phyloP scores from a whole-genome alignment of 2,329 filamentous ascomycete species.

The Aspergillus fumigatus region DNA sequence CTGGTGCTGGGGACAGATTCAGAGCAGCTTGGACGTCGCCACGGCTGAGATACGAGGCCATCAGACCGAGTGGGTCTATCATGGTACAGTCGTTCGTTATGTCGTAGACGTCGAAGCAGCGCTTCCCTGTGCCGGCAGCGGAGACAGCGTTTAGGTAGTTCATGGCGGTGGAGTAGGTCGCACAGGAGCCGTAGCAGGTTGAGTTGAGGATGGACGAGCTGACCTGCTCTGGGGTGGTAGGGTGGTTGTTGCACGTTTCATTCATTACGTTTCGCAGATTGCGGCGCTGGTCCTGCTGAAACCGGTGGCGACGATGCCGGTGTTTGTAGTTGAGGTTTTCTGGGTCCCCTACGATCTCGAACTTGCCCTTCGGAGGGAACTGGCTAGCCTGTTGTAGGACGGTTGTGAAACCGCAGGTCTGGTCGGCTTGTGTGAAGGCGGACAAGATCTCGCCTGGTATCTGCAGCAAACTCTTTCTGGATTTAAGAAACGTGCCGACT shows the following conservation, averaged over 20 bases:
- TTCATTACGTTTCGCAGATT: slow-evolving; percentile 11
- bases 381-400: slow-evolving; percentile 22
- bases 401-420: slow-evolving; percentile 28
- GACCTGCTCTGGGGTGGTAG: slow-evolving; percentile 22
- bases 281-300: slow-evolving; percentile 7
- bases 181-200: slow-evolving; percentile 33
- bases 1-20: slow-evolving; percentile 18
- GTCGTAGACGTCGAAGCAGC: slow-evolving; percentile 33
- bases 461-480: slow-evolving; percentile 19
- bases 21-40: slow-evolving; percentile 30
- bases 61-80: slow-evolving; percentile 16
- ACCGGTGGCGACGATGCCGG: not conserved
- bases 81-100: slow-evolving; percentile 29
- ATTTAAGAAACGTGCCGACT: slow-evolving; percentile 25
- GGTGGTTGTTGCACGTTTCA: slow-evolving; percentile 21
- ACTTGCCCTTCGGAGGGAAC: slow-evolving; percentile 28
- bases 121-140: slow-evolving; percentile 6
- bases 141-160: slow-evolving; percentile 24
- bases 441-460: slow-evolving; percentile 25
- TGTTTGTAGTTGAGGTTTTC: slow-evolving; percentile 27
- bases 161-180: slow-evolving; percentile 31
- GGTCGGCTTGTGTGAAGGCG: slow-evolving; percentile 27
- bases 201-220: slow-evolving; percentile 29
- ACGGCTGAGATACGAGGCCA: slow-evolving; percentile 31
- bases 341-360: slow-evolving; percentile 29